phyloP scores from a whole-genome alignment of 371 early-diverging fungal species.

The Parasitella parasitica region DNA sequence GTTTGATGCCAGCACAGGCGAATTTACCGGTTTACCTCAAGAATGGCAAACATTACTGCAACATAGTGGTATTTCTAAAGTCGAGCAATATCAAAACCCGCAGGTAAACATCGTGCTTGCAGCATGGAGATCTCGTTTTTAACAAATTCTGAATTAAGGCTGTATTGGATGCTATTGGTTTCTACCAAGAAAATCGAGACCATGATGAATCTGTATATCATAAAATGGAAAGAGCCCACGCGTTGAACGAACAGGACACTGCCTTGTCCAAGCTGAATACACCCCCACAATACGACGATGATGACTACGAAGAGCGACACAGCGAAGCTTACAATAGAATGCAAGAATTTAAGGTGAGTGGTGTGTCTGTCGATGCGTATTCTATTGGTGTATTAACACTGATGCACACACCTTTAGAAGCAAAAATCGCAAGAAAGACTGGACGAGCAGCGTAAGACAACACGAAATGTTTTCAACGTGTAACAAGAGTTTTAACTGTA shows the following conservation, averaged over 20 bases:
- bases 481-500: slow-evolving; percentile 1
- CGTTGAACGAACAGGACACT: slow-evolving; percentile 17
- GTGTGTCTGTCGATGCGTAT: too few species aligned
- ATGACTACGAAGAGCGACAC: neutral
- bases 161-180: slow-evolving; percentile 93
- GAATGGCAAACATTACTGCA: slow-evolving; percentile 92
- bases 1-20: slow-evolving; percentile 88
- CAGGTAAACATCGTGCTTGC: slow-evolving; percentile 54
- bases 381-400: too few species aligned
- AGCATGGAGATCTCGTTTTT: too few species aligned
- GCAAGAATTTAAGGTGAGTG: neutral
- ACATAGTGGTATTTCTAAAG: slow-evolving; percentile 92
- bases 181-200: slow-evolving; percentile 74
- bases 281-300: slow-evolving; percentile 1
- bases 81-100: slow-evolving; percentile 93
- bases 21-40: slow-evolving; percentile 92
- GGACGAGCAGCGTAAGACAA: slow-evolving; percentile 10
- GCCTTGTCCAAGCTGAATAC: neutral
- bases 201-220: slow-evolving; percentile 82
- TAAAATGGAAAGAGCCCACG: slow-evolving; percentile 77
- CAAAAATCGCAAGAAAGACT: slow-evolving; percentile 7
- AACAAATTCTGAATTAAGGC: slow-evolving; percentile 60
- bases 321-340: neutral
- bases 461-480: neutral
- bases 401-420: too few species aligned